Evolutionary conservation across 805 yeast genomes (phyloP).

Genomic region (Soucietia sequanensis): DNA sequence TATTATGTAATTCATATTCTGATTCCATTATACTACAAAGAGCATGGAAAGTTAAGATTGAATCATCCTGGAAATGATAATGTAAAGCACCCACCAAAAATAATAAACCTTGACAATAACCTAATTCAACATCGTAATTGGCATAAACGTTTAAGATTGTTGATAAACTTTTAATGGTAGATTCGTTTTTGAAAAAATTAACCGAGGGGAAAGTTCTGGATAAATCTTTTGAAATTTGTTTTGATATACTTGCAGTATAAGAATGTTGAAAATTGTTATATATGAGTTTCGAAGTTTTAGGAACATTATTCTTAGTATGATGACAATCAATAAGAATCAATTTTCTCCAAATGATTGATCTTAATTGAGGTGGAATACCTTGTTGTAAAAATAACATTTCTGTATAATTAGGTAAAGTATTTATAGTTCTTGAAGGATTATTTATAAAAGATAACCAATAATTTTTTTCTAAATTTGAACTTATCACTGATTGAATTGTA

Average conservation of each 20-base stretch:
- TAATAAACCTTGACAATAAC: conserved; percentile 67
- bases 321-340: conserved; percentile 25
- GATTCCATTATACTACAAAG: conserved; percentile 59
- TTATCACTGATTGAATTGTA: conserved; percentile 11
- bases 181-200: conserved; percentile 42
- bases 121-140: conserved; percentile 62
- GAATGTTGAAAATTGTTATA: conserved; percentile 43
- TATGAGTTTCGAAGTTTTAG: conserved; percentile 32
- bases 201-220: conserved; percentile 59
- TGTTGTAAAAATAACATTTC: conserved; percentile 41
- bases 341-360: conserved; percentile 46
- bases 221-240: conserved; percentile 55
- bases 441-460: conserved; percentile 47
- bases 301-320: conserved; percentile 25
- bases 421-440: conserved; percentile 43
- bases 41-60: conserved; percentile 47
- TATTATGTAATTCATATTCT: conserved; percentile 49
- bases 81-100: conserved; percentile 61
- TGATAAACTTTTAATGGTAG: conserved; percentile 47
- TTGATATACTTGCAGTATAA: conserved; percentile 35
- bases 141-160: conserved; percentile 60
- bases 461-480: conserved; percentile 30
- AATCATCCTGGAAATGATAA: conserved; percentile 32
- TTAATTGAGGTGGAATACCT: conserved; percentile 45
- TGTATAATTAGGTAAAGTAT: conserved; percentile 48